Conservation (phyloP, 441 rosid species). For the Gossypium lobatum region DNA sequence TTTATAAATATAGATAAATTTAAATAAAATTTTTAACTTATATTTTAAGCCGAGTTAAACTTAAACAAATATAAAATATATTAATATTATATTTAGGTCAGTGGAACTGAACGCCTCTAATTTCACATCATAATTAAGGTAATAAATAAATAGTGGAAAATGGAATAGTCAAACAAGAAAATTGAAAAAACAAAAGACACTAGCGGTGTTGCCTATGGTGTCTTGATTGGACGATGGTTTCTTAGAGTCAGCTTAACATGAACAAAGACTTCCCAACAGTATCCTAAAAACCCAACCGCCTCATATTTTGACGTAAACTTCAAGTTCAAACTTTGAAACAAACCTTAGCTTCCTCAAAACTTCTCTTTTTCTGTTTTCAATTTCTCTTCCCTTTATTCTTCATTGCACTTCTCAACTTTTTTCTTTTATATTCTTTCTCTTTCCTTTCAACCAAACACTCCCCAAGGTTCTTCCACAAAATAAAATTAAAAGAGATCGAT, state of each 20-base stretch:
- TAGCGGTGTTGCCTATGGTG: background rate
- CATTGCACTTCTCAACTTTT: background rate
- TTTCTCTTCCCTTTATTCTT: constrained; percentile 3
- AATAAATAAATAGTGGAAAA: background rate
- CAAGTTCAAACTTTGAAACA: background rate
- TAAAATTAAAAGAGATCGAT: background rate
- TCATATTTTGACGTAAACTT: constrained; percentile 5
- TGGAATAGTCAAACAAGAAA: background rate
- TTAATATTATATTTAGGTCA: too few relatives aligned
- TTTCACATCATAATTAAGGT: too few relatives aligned
- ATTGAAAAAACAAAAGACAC: background rate
- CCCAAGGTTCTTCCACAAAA: background rate
- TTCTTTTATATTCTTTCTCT: background rate
- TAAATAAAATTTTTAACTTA: too few relatives aligned
- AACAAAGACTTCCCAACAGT: background rate
- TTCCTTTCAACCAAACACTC: background rate
- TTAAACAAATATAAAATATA: too few relatives aligned
- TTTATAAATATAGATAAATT: too few relatives aligned
- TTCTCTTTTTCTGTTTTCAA: background rate
- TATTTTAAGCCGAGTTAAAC: fast-evolving
- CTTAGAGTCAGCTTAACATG: background rate
- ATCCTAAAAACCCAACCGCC: background rate
- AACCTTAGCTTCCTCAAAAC: background rate
- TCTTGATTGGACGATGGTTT: too few relatives aligned
- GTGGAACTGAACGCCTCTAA: too few relatives aligned